These are phyloP conservation scores for Leccinum sublutescens DNA, from an alignment of 768 basidiomycete genomes.

Conservation along the genomic window DNA sequence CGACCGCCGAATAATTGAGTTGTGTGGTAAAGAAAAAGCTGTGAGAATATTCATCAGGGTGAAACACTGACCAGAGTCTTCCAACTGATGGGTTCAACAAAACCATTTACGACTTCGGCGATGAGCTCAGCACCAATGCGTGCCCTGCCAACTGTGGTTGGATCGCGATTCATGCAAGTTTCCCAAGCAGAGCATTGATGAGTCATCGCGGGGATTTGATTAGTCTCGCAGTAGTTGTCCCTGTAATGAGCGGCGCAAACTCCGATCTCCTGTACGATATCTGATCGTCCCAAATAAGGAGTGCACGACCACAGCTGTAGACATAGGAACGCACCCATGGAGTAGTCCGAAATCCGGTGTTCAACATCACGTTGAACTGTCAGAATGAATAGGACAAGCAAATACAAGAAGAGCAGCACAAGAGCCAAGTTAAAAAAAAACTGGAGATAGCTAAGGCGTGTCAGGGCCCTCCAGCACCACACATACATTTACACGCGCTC, in stretches of 20 bases:
- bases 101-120: constrained; percentile 94
- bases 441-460: constrained; percentile 71
- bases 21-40: constrained; percentile 6
- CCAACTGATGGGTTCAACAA: constrained; percentile 97
- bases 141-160: constrained; percentile 83
- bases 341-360: constrained; percentile 83
- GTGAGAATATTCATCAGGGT: constrained; percentile 11
- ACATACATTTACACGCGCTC: constrained; percentile 25
- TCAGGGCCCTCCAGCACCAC: constrained; percentile 18
- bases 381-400: constrained; percentile 81
- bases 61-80: constrained; percentile 77
- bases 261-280: constrained; percentile 90
- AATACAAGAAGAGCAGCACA: constrained; percentile 78
- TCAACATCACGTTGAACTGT: constrained; percentile 91
- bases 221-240: constrained; percentile 75
- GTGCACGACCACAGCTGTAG: constrained; percentile 13
- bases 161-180: constrained; percentile 93
- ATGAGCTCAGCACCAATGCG: constrained; percentile 92
- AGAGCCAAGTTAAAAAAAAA: constrained; percentile 92
- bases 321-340: constrained; percentile 58
- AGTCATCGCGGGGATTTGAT: constrained; percentile 84
- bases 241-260: constrained; percentile 80
- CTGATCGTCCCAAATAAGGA: constrained; percentile 39
- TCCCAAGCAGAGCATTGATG: constrained; percentile 89
- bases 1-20: constrained; percentile 16